Evolutionary conservation across 2,329 filamentous ascomycete species (phyloP).

Genomic region (Penicillium sp.): DNA sequence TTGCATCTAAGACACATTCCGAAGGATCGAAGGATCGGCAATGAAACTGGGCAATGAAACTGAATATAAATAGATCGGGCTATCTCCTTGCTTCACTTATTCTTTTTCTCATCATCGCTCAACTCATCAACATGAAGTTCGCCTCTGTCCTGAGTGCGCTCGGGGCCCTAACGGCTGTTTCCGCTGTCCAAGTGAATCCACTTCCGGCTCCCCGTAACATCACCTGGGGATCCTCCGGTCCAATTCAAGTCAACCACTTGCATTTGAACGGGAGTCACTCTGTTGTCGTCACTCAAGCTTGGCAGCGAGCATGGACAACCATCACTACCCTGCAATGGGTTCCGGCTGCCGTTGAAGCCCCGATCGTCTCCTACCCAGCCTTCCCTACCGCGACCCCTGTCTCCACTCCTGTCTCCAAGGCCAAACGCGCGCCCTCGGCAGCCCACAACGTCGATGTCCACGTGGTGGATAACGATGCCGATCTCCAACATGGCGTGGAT

Average conservation of each 20-base stretch:
- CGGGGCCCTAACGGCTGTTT: conserved; percentile 37
- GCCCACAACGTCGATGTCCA: conserved; percentile 49
- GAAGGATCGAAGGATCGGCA: conserved; percentile 17
- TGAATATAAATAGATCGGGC: conserved; percentile 16
- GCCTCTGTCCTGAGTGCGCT: conserved; percentile 25
- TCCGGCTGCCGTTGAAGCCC: conserved; percentile 53
- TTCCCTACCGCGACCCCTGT: conserved; percentile 48
- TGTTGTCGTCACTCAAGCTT: conserved; percentile 46
- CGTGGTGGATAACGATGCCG: conserved; percentile 46
- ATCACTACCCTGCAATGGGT: conserved; percentile 54
- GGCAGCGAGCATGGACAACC: conserved; percentile 50
- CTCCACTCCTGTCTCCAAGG: conserved; percentile 28
- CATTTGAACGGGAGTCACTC: conserved; percentile 32
- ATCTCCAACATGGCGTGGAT: conserved; percentile 56
- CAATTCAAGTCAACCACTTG: conserved; percentile 44
- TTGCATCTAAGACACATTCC: background rate
- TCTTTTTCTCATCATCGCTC: conserved; percentile 1
- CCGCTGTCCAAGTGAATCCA: conserved; percentile 53
- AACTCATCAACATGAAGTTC: conserved; percentile 28
- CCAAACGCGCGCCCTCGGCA: conserved; percentile 29
- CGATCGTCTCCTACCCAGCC: conserved; percentile 50
- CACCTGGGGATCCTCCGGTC: conserved; percentile 53
- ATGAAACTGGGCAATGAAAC: background rate
- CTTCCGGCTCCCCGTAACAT: conserved; percentile 55
- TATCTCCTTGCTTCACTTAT: background rate